Conservation (phyloP, 78 protist genomes). For the Guillardia theta region DNA sequence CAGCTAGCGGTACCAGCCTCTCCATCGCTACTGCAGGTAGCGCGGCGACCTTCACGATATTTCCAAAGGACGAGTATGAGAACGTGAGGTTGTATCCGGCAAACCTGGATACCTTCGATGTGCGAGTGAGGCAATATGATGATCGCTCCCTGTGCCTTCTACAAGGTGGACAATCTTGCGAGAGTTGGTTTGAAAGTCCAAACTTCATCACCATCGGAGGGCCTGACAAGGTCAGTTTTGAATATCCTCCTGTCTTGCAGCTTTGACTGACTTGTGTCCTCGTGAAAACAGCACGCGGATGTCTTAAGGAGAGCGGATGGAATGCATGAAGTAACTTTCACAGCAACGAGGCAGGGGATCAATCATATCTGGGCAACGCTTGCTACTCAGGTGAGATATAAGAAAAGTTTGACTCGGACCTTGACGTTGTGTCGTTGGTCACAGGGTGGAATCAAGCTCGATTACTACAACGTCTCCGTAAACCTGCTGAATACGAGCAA, state of each 20-base stretch:
- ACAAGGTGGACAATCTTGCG: too few species aligned
- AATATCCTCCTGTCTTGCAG: too few species aligned
- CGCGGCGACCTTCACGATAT: not conserved
- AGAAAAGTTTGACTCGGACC: too few species aligned
- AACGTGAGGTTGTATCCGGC: not conserved
- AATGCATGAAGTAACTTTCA: not conserved
- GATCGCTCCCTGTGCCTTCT: too few species aligned
- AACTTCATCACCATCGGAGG: too few species aligned
- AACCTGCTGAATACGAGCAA: not conserved
- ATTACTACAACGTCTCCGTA: not conserved
- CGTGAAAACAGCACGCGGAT: too few species aligned
- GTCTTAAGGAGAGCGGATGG: not conserved
- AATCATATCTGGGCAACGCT: slow-evolving; percentile 4
- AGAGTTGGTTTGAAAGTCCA: too few species aligned
- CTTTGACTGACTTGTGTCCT: too few species aligned
- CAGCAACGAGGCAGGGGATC: not conserved
- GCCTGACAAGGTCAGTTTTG: too few species aligned
- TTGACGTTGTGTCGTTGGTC: too few species aligned
- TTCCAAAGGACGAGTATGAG: not conserved
- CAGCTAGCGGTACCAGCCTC: not conserved
- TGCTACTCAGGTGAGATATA: too few species aligned
- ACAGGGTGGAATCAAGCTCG: not conserved
- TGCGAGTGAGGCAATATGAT: slow-evolving; percentile 11
- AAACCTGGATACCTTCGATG: not conserved
- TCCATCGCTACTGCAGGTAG: not conserved